Base-by-base conservation (phyloP, 169 alveolate species). In the Neospora caninum region DNA sequence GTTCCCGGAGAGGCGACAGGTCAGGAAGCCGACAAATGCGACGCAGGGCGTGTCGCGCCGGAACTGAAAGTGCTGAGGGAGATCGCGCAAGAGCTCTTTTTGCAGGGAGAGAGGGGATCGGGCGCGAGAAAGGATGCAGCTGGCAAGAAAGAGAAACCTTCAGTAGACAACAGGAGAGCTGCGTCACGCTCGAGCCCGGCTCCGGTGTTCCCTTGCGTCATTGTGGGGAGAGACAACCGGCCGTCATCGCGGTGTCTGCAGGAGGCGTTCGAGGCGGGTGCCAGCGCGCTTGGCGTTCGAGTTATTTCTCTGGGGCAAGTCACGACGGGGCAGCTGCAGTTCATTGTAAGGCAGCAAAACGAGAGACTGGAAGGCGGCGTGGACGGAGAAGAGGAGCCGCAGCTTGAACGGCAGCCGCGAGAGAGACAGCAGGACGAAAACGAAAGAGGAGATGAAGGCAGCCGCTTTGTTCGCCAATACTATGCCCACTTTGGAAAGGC, bases 321-420 rank as follows among this genome's bases (percentile, higher is more conserved):
- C 29, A 94, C 97, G 20, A 98, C 99, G 73, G 98, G 98, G 6
- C 97, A 97, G 94, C 95, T 97, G 31, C 98, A 97, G 70, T 96
- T 95, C 92, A 91, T 97, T 82, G 97, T 93, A 2, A 34, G 39
- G 54, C 84, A 22, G 36, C 73, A 31, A 39, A 58, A 67, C 29
- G 84, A 16, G 38, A 78, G 31, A n/a, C 9, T 10, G 43, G 86
- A 78, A 16, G 45, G 38, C 4, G 22, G 18, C 34, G 82, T 9
- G 38, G 22, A 69, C 42, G 38, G 34, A 20, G 38, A 69, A 69
- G 38, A 34, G 82, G 22, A 6, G 22, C 16, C 34, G 18, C 42
- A 69, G 18, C 82, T 29, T 18, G 34, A 6, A 7, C 16, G 38
- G 34, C 82, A 29, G 42, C 2, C 82, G 38, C 13, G 38, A 20